These are phyloP conservation scores for Tylopilus sp. DNA, from an alignment of 768 basidiomycete species.

Conservation along the genomic window DNA sequence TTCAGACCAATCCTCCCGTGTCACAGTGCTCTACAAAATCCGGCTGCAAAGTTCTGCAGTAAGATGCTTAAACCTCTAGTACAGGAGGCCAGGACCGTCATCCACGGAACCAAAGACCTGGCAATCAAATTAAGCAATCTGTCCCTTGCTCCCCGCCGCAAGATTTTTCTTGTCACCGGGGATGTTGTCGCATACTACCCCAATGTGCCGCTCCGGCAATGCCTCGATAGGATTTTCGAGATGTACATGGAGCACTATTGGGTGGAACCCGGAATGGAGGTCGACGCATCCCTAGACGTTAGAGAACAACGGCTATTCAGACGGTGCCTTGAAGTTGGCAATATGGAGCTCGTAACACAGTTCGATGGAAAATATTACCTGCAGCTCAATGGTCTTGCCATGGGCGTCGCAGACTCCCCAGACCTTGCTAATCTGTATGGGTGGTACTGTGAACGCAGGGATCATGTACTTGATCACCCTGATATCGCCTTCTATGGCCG, in stretches of 20 bases:
- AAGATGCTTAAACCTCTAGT: conserved; percentile 11
- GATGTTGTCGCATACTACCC: background rate
- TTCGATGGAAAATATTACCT: background rate
- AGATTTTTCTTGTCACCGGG: background rate
- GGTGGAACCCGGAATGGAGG: background rate
- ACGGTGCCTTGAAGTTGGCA: background rate
- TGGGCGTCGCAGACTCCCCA: conserved; percentile 10
- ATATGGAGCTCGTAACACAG: background rate
- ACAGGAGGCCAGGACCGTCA: conserved; percentile 2
- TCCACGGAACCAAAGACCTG: conserved; percentile 6
- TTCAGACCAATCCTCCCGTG: background rate
- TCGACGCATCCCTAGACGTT: too few species aligned
- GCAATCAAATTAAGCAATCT: conserved; percentile 15
- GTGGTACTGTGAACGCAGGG: background rate
- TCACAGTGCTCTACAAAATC: background rate
- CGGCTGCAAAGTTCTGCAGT: background rate
- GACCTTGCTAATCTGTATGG: conserved; percentile 14
- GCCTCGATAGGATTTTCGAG: background rate
- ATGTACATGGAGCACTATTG: background rate
- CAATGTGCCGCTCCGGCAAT: background rate
- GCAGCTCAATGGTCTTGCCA: background rate
- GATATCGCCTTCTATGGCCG: background rate
- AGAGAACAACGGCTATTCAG: background rate
- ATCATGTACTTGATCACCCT: background rate
- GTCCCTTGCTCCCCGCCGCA: rapidly evolving